These are phyloP conservation scores for Lentinula aciculospora DNA, from an alignment of 768 basidiomycete species.

Conservation along the genomic window DNA sequence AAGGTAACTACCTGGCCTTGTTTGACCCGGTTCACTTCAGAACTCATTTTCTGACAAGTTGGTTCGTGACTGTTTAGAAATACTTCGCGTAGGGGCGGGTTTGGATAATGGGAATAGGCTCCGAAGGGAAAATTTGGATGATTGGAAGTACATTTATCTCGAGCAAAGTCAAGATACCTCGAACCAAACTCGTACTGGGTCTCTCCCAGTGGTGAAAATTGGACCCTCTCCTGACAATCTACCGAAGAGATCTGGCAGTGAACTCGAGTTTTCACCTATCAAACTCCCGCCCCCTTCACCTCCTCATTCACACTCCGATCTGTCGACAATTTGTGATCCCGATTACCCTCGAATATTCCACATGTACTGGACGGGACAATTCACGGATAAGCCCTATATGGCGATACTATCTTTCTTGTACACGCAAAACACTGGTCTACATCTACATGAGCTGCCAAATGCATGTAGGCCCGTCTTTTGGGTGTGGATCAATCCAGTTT, in stretches of 20 bases:
- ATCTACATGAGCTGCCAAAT: constrained; percentile 42
- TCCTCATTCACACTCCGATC: constrained; percentile 53
- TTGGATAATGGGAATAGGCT: constrained; percentile 77
- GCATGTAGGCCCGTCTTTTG: constrained; percentile 89
- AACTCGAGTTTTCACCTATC: constrained; percentile 54
- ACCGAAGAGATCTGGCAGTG: constrained; percentile 49
- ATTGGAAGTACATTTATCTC: constrained; percentile 86
- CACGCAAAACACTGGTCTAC: constrained; percentile 89
- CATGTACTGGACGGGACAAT: constrained; percentile 99
- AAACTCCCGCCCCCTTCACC: constrained; percentile 42
- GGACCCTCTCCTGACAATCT: constrained; percentile 38
- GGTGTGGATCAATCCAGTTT: constrained; percentile 96
- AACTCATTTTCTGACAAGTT: constrained; percentile 45
- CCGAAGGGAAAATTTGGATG: constrained; percentile 68
- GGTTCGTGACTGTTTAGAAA: constrained; percentile 96
- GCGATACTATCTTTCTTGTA: constrained; percentile 92
- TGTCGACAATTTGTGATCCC: constrained; percentile 67
- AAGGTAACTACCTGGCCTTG: constrained; percentile 42
- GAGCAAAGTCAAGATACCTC: constrained; percentile 32
- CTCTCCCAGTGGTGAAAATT: not conserved
- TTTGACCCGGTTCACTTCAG: constrained; percentile 5
- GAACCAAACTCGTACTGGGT: too few species aligned
- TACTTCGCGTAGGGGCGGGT: constrained; percentile 85
- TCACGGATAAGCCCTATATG: constrained; percentile 98
- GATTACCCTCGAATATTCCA: constrained; percentile 89